Conservation (phyloP, 495 filamentous ascomycete species). For the Copromyces sp. region DNA sequence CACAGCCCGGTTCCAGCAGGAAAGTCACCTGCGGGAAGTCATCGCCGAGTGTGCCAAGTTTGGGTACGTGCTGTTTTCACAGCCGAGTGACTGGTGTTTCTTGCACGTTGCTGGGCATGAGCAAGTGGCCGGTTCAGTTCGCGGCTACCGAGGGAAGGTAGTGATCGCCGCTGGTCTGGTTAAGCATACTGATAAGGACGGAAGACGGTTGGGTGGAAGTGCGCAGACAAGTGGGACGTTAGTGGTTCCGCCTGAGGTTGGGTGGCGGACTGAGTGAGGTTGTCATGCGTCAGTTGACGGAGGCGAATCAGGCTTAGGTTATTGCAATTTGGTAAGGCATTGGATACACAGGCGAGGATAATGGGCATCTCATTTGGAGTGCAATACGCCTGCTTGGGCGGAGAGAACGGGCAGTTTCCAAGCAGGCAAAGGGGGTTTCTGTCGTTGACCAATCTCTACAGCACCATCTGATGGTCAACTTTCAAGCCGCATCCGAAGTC, state of each 20-base stretch:
- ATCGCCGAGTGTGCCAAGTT: slow-evolving; percentile 24
- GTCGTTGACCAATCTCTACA: neutral
- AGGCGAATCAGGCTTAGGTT: neutral
- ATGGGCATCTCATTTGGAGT: neutral
- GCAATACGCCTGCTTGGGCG: neutral
- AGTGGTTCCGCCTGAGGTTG: slow-evolving; percentile 13
- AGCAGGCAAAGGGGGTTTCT: neutral
- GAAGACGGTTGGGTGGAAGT: slow-evolving; percentile 9
- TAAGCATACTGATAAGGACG: slow-evolving; percentile 19
- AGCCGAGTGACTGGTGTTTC: slow-evolving; percentile 23
- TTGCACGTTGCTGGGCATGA: slow-evolving; percentile 5
- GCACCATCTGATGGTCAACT: neutral
- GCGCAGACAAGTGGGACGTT: neutral
- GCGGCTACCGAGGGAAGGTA: slow-evolving; percentile 7
- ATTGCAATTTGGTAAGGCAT: neutral
- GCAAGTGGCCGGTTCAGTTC: neutral
- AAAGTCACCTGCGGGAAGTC: slow-evolving; percentile 23
- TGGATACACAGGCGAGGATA: neutral
- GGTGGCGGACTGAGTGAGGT: neutral
- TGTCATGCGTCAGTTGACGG: neutral
- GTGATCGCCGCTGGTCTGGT: slow-evolving; percentile 21
- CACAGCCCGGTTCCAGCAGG: slow-evolving; percentile 22
- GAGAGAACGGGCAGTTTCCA: neutral
- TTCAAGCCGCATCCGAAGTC: neutral
- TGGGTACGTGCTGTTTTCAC: slow-evolving; percentile 27